phyloP scores from a whole-genome alignment of 2,329 filamentous ascomycete genomes.

The Ophiostoma montium region DNA sequence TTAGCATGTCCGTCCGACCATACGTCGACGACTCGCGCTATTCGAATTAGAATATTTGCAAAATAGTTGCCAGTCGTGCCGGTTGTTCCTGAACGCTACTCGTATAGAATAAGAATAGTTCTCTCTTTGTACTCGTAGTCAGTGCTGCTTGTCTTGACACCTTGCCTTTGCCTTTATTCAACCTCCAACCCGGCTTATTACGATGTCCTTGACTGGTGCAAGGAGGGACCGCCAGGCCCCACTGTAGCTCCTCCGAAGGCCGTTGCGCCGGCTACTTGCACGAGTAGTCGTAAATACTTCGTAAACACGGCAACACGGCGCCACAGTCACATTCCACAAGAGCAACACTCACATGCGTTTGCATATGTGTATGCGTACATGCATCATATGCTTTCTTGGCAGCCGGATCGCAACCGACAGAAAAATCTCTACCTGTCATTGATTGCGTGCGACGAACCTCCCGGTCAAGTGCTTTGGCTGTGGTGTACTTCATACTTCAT shows the following conservation, averaged over 20 bases:
- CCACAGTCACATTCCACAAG: background rate
- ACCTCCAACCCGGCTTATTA: background rate
- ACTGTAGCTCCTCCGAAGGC: constrained; percentile 3
- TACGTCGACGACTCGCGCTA: constrained; percentile 2
- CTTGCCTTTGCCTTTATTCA: too few relatives aligned
- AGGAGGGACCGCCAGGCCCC: background rate
- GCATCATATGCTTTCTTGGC: too few relatives aligned
- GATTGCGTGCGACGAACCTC: too few relatives aligned
- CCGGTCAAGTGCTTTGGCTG: too few relatives aligned
- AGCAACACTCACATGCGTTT: background rate
- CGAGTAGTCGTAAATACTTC: constrained; percentile 10
- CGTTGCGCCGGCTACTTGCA: constrained; percentile 5
- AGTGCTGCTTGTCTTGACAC: too few relatives aligned
- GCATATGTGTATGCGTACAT: too few relatives aligned
- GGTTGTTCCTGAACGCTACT: too few relatives aligned
- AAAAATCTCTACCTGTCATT: too few relatives aligned
- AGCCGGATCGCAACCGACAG: too few relatives aligned
- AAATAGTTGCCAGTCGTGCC: background rate
- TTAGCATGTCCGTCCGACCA: constrained; percentile 7
- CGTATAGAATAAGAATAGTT: too few relatives aligned
- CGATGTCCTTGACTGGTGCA: background rate
- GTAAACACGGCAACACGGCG: constrained; percentile 8
- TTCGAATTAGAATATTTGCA: background rate
- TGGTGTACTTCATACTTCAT: too few relatives aligned
- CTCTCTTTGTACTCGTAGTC: too few relatives aligned